Percentiles rank a stretch among this genome's conserved stretches.
These are phyloP conservation scores for Fomes fomentarius DNA, from an alignment of 1,284 basidiomycete genomes.

Conservation along the genomic window DNA sequence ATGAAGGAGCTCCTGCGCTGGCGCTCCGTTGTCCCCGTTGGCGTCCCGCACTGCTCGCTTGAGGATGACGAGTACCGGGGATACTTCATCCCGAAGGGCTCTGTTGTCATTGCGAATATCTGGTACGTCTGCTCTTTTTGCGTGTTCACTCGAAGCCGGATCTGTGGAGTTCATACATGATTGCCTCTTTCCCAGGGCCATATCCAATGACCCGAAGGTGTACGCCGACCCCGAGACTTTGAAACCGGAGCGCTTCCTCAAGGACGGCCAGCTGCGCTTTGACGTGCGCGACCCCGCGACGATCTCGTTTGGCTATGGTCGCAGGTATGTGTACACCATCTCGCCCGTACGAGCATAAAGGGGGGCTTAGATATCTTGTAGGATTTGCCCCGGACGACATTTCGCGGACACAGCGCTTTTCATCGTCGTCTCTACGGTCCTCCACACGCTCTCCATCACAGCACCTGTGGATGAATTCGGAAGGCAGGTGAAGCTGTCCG, in stretches of 20 bases:
- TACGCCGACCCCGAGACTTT: slow-evolving; percentile 24
- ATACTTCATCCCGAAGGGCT: slow-evolving; percentile 25
- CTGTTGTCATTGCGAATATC: slow-evolving; percentile 23
- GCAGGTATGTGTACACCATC: slow-evolving; percentile 8
- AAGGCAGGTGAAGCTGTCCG: background rate
- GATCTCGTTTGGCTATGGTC: slow-evolving; percentile 27
- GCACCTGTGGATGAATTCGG: slow-evolving; percentile 2
- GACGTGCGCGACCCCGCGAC: slow-evolving; percentile 10
- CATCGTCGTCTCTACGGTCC: slow-evolving; percentile 13
- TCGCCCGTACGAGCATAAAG: too few species aligned
- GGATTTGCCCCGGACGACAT: slow-evolving; percentile 28
- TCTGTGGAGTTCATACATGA: background rate
- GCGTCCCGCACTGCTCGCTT: slow-evolving; percentile 15
- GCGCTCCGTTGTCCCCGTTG: slow-evolving; percentile 22
- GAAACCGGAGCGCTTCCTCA: slow-evolving; percentile 22
- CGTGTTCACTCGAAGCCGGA: background rate
- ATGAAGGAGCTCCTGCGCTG: slow-evolving; percentile 26
- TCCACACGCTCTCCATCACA: slow-evolving; percentile 11
- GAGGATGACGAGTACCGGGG: slow-evolving; percentile 26
- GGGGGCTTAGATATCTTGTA: background rate
- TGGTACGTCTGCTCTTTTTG: slow-evolving; percentile 15
- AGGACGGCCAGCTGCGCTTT: slow-evolving; percentile 14
- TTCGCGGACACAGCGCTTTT: slow-evolving; percentile 21
- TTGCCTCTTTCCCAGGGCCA: slow-evolving; percentile 10
- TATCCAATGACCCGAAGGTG: slow-evolving; percentile 9